phyloP scores from a whole-genome alignment of 139 green algal species.

The Monoraphidium neglectum region DNA sequence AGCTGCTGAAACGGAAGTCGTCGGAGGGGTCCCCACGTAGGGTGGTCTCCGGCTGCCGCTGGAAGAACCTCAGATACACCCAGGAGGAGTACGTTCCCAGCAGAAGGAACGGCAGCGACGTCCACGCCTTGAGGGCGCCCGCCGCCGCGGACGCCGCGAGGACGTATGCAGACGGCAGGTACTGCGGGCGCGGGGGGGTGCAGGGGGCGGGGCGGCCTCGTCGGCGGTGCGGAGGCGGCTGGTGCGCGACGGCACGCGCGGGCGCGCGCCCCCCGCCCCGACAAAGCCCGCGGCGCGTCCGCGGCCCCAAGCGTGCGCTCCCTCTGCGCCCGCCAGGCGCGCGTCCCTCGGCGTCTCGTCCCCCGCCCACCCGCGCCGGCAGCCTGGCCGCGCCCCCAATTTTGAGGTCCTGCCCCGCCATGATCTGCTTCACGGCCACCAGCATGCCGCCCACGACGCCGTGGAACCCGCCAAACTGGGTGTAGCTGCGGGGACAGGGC shows the following conservation, averaged over 20 bases:
- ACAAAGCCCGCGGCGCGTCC: no score
- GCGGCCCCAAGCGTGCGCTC: not conserved
- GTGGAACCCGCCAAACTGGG: conserved; percentile 85
- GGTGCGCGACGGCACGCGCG: no score
- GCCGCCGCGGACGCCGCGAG: conserved; percentile 8
- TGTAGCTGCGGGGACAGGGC: conserved; percentile 70
- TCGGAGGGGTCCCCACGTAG: conserved; percentile 73
- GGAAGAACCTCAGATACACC: conserved; percentile 94
- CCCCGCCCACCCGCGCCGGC: conserved; percentile 59
- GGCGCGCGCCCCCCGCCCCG: no score
- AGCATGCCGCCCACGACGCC: conserved; percentile 80
- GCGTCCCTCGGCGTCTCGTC: not conserved
- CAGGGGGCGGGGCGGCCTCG: not conserved
- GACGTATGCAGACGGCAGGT: conserved; percentile 29
- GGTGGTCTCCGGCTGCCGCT: conserved; percentile 64
- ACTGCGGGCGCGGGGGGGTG: conserved; percentile 12
- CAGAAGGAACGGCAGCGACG: conserved; percentile 72
- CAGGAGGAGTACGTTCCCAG: conserved; percentile 80
- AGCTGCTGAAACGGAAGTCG: conserved; percentile 85
- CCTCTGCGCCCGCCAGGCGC: not conserved
- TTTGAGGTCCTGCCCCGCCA: conserved; percentile 86
- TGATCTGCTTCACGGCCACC: conserved; percentile 92
- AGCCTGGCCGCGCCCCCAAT: conserved; percentile 74
- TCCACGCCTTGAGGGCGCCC: conserved; percentile 21
- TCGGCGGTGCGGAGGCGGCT: not conserved